These are phyloP conservation scores for Pichia membranifaciens DNA, from an alignment of 805 yeast species.

Conservation along the genomic window DNA sequence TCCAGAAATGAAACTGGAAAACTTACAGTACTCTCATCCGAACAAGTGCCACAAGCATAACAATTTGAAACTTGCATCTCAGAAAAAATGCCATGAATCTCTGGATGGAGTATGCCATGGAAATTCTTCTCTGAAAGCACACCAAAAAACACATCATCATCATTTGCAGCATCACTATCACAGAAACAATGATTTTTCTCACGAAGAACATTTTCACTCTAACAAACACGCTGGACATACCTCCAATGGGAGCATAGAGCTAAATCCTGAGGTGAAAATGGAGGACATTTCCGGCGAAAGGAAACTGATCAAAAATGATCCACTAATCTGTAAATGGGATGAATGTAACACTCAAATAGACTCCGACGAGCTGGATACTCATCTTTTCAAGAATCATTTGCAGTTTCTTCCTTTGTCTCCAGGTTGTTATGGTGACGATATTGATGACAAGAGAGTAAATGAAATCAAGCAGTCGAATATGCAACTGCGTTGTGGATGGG, in stretches of 20 bases:
- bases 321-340: slow-evolving; percentile 58
- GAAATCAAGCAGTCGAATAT: not conserved
- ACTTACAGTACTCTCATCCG: not conserved
- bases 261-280: not conserved
- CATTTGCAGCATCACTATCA: slow-evolving; percentile 32
- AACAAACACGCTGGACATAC: not conserved
- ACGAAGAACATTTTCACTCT: slow-evolving; percentile 28
- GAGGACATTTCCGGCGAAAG: slow-evolving; percentile 13
- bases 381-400: slow-evolving; percentile 46
- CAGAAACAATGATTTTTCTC: slow-evolving; percentile 8
- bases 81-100: slow-evolving; percentile 5
- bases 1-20: not conserved
- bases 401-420: slow-evolving; percentile 16
- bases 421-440: not conserved
- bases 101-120: not conserved
- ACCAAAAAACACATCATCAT: slow-evolving; percentile 7
- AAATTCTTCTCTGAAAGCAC: not conserved
- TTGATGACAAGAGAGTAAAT: not conserved
- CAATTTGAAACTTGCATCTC: slow-evolving; percentile 6
- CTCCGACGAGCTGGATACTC: slow-evolving; percentile 41
- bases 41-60: not conserved
- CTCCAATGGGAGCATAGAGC: not conserved
- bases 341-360: slow-evolving; percentile 42
- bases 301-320: slow-evolving; percentile 15
- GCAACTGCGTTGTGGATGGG: slow-evolving; percentile 66